Conservation (phyloP, 2,329 filamentous ascomycete species). For the Pyrenophora graminea region DNA sequence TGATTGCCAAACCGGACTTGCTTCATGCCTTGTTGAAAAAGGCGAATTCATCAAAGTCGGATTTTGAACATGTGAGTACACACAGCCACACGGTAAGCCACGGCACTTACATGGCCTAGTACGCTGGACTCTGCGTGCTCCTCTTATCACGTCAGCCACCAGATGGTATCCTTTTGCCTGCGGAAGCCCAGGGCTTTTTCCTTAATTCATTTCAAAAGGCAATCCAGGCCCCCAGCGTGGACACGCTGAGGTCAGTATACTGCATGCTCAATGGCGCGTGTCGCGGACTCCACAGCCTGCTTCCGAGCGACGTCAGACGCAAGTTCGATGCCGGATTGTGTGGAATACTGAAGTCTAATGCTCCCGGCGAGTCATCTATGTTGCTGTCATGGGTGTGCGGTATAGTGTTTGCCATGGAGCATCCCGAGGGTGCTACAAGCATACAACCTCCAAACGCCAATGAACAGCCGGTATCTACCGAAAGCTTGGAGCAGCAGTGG, state of each 20-base stretch:
- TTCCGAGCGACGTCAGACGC: constrained; percentile 26
- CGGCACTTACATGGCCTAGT: constrained; percentile 22
- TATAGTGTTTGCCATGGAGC: constrained; percentile 36
- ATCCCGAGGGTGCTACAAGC: constrained; percentile 13
- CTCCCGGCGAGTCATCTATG: constrained; percentile 31
- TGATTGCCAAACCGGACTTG: constrained; percentile 37
- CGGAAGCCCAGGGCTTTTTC: constrained; percentile 42
- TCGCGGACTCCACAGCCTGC: constrained; percentile 29
- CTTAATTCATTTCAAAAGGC: constrained; percentile 38
- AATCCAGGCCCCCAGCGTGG: constrained; percentile 25
- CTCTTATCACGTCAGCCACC: constrained; percentile 42
- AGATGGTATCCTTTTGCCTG: constrained; percentile 34
- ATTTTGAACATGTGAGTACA: constrained; percentile 38
- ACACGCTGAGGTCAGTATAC: constrained; percentile 36
- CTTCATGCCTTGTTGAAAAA: constrained; percentile 41
- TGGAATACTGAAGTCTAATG: constrained; percentile 32
- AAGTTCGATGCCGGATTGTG: constrained; percentile 36
- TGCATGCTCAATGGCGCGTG: constrained; percentile 46
- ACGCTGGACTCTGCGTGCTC: constrained; percentile 35
- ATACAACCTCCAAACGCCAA: not conserved
- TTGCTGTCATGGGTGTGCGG: constrained; percentile 41
- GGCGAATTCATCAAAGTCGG: constrained; percentile 34
- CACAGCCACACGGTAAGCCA: not conserved
- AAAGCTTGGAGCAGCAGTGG: constrained; percentile 27
- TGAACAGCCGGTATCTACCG: constrained; percentile 8